phyloP scores from a whole-genome alignment of 805 yeast genomes.

The Torulaspora delbrueckii region DNA sequence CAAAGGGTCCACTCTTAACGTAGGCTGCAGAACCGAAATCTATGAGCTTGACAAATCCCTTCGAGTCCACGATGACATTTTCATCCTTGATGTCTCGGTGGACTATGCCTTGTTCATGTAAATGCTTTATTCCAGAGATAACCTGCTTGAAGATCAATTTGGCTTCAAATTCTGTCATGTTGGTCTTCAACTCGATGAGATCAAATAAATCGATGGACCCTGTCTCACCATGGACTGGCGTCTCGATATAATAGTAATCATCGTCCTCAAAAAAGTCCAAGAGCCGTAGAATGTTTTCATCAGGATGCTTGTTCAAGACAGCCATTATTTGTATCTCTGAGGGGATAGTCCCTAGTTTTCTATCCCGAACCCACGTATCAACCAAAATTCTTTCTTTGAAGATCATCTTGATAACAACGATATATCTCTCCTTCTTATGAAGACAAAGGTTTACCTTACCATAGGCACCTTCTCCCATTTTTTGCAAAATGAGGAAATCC shows the following conservation, averaged over 20 bases:
- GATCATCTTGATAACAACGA: conserved; percentile 80
- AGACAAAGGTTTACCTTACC: conserved; percentile 85
- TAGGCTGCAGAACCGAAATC: conserved; percentile 97
- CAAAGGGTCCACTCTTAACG: conserved; percentile 86
- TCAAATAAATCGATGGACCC: conserved; percentile 94
- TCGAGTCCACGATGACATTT: conserved; percentile 79
- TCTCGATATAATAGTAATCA: conserved; percentile 82
- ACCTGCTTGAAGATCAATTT: conserved; percentile 74
- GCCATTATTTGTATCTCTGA: conserved; percentile 94
- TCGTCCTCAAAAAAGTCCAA: conserved; percentile 92
- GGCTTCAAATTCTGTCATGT: conserved; percentile 76
- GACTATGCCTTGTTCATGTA: conserved; percentile 81
- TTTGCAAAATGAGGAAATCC: conserved; percentile 66
- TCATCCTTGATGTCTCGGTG: conserved; percentile 96
- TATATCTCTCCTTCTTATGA: conserved; percentile 58
- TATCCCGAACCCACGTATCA: conserved; percentile 96
- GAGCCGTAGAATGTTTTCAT: conserved; percentile 79
- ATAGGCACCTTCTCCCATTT: conserved; percentile 95
- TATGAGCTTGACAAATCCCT: conserved; percentile 76
- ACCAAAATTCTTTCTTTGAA: conserved; percentile 89
- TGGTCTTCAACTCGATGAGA: conserved; percentile 76
- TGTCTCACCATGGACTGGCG: conserved; percentile 82
- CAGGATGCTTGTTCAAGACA: conserved; percentile 68
- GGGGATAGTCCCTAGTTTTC: conserved; percentile 87
- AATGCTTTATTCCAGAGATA: conserved; percentile 69